Base-by-base conservation (phyloP, 345 rosid genomes). In the Melaleuca quinquenervia region DNA sequence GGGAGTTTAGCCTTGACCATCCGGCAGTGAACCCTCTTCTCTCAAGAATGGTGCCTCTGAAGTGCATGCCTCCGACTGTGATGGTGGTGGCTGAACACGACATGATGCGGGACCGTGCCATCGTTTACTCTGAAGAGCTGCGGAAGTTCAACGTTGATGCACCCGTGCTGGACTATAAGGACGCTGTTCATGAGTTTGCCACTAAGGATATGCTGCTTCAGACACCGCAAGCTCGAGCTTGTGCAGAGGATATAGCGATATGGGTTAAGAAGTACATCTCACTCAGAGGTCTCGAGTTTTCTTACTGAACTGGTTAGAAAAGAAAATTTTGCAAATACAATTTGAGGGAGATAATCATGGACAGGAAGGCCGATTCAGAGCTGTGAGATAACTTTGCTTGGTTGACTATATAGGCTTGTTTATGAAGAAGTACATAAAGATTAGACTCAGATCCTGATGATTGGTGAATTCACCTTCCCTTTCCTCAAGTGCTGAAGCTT, bases 201-300 rank as follows among this genome's bases (percentile, higher is more conserved):
- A 95, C 99, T 3, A 94, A 95, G 9, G 98, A 96, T 89, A 90
- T 96, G 92, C 98, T 97, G 86, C 92, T 97, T 49, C 93, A 91
- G 88, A 93, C 96, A 24, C 98, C 99, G 27, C 96, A 96, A 89
- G 98, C 99, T 36, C 95, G 91, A 87, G 97, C 97, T 13, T 97
- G 99, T 86, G 93, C 97, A 0, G 98, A 97, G 92, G 99, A 96
- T 87, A 93, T 95, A 75, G 92, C 95, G 44, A 95, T 97, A 50
- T 96, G 98, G 99, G 98, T 94, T 22, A 97, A 97, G 94, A 97
- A 97, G 85, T 93, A 93, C 85, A 95, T 97, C 87, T 96, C 97
- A 83, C 75, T 94, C 20, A 93, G 98, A 84, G 97, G 98, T 48
- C 97, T 94, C 6, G 98, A 97, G 86, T 96, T 97, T 88, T 97